Evolutionary conservation across 768 basidiomycete species (phyloP), one percentile per base, ranked within the genome.

Genomic region (Imleria badia): DNA sequence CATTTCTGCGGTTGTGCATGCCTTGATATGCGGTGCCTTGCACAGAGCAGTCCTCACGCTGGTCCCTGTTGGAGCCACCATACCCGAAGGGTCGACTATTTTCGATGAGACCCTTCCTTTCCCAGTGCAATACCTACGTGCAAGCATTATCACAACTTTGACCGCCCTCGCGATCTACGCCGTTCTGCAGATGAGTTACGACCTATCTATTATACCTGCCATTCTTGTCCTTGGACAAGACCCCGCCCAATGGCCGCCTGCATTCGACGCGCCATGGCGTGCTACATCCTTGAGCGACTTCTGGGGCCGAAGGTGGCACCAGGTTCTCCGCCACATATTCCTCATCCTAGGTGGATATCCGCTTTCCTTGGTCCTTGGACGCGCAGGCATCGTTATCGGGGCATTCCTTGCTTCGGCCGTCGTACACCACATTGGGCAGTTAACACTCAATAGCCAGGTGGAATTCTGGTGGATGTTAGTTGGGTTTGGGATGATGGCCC

Each of bases 401-500:
- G 9, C 17, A 15, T 30, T 44, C 42, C 20, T 52, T 14, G 26
- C 29, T 6, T 52, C 51, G 1, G 51, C 0, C 20, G 12, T 45
- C 35, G 0, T 52, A 1, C 51, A 52, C 35, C 30, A 52, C 8
- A 5, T 14, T 8, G 1, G 3, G 13, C 4, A 39, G 36, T 6
- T 39, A 19, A 8, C 44, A 1, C 26, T 39, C 19, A 7, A 23
- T 14, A 17, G 12, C 22, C 15, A 0, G 19, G 17, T 12, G 9
- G 51, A 45, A 20, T 4, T 11, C 11, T 20, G 42, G 42, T 38
- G 42, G 42, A n/a, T 29, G 42, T 15, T 44, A 15, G 44, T 54
- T 4, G 19, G 60, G 15, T 44, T 44, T 10, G 51, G 51, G 30
- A 52, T 52, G 51, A 52, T 52, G 51, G 44, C 13, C 10, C 44